phyloP scores from a whole-genome alignment of 805 yeast species.

The Pichia cabralensis region DNA sequence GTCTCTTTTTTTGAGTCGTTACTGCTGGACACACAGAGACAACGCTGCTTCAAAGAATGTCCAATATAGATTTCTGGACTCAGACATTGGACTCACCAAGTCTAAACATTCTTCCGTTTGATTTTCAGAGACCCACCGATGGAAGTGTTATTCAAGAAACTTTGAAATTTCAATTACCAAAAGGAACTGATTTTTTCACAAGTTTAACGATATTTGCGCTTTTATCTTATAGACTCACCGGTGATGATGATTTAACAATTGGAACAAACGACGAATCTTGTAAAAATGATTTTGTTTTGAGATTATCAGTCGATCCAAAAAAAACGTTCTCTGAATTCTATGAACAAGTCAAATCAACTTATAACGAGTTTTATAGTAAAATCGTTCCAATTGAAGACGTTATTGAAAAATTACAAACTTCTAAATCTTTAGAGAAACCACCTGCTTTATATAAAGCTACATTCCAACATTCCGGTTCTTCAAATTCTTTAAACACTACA shows the following conservation, averaged over 20 bases:
- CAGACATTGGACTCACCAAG: constrained; percentile 67
- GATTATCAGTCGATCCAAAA: constrained; percentile 47
- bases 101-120: constrained; percentile 79
- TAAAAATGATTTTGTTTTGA: constrained; percentile 44
- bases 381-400: constrained; percentile 47
- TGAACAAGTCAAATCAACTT: constrained; percentile 34
- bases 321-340: constrained; percentile 46
- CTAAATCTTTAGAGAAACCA: constrained; percentile 40
- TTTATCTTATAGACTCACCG: constrained; percentile 70
- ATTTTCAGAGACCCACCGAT: constrained; percentile 67
- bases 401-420: constrained; percentile 37
- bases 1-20: no score
- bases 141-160: constrained; percentile 59
- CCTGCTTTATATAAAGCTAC: constrained; percentile 60
- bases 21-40: no score
- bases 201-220: constrained; percentile 62
- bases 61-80: constrained; percentile 45
- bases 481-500: constrained; percentile 32
- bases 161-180: constrained; percentile 2
- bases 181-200: constrained; percentile 30
- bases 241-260: constrained; percentile 88
- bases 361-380: constrained; percentile 23
- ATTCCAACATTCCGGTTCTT: constrained; percentile 35
- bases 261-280: constrained; percentile 56
- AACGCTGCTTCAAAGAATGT: no score